These are phyloP conservation scores for Piper betle DNA, from an alignment of 164 flowering plant genomes.

Conservation along the genomic window DNA sequence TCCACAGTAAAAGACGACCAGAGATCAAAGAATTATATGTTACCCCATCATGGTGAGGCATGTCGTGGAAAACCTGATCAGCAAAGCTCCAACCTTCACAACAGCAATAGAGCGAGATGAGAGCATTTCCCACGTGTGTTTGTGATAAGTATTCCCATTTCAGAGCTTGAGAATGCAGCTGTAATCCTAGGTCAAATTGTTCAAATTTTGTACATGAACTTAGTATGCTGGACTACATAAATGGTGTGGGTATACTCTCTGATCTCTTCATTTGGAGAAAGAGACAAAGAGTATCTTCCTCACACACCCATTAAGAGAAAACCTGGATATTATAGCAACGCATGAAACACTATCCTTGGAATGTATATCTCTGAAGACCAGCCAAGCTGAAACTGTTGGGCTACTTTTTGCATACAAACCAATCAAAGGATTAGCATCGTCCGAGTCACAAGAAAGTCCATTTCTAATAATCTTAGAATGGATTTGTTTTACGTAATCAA, in stretches of 20 bases:
- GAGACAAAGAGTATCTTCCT: conserved; percentile 16
- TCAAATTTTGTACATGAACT: conserved; percentile 17
- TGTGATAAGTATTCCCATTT: conserved; percentile 17
- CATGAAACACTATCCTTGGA: conserved; percentile 15
- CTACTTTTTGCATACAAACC: conserved; percentile 18
- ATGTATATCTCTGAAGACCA: conserved; percentile 13
- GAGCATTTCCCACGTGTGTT: conserved; percentile 23
- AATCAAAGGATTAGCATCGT: conserved; percentile 18
- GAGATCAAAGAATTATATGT: conserved; percentile 23
- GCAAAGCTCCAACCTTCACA: conserved; percentile 11
- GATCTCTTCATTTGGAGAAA: conserved; percentile 10
- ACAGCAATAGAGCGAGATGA: conserved; percentile 13
- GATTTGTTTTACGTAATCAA: conserved; percentile 10
- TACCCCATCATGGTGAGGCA: conserved; percentile 11
- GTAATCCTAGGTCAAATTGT: conserved; percentile 13
- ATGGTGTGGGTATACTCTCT: conserved; percentile 15
- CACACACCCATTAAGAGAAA: conserved; percentile 14
- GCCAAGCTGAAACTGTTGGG: conserved; percentile 4
- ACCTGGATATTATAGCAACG: conserved; percentile 27
- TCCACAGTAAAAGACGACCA: conserved; percentile 15
- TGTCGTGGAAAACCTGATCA: conserved; percentile 10
- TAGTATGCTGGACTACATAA: conserved; percentile 15
- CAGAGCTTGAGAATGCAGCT: conserved; percentile 16
- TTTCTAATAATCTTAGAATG: conserved; percentile 12
- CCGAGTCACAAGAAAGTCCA: conserved; percentile 11